A percentile compares a stretch with the other conserved stretches of the same genome.
phyloP scores from a whole-genome alignment of 257 asterid species.

The Gentiana dahurica region DNA sequence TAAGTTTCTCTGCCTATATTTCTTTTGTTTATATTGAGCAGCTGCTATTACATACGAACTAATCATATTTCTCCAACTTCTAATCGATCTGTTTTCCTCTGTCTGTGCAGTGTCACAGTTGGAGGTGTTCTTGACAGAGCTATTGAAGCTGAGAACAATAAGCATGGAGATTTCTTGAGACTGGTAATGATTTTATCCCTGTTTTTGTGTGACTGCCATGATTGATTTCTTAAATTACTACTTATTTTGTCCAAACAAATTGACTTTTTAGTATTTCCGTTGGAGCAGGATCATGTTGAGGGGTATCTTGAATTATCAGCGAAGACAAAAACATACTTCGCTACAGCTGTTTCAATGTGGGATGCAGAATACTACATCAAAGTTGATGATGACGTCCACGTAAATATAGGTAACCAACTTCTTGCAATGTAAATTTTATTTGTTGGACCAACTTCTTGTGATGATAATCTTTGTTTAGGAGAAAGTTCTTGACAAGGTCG shows the following conservation, averaged over 20 bases:
- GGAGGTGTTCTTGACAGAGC: conserved; percentile 91
- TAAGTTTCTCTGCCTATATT: too few species aligned
- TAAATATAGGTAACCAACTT: conserved; percentile 56
- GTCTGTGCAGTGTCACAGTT: conserved; percentile 48
- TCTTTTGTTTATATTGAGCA: too few species aligned
- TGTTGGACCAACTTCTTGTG: neutral
- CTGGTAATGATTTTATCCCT: conserved; percentile 35
- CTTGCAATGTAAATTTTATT: neutral
- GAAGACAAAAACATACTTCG: conserved; percentile 74
- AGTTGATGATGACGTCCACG: conserved; percentile 95
- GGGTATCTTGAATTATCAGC: conserved; percentile 93
- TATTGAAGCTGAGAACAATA: conserved; percentile 72
- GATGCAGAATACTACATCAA: conserved; percentile 91
- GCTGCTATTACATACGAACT: too few species aligned
- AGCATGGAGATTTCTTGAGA: conserved; percentile 89
- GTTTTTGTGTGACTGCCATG: neutral
- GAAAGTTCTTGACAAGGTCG: too few species aligned
- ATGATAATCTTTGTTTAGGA: too few species aligned
- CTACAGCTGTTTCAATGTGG: conserved; percentile 66
- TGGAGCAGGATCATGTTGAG: conserved; percentile 72
- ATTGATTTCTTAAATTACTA: neutral
- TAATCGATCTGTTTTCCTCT: conserved; percentile 1
- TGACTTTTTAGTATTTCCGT: neutral
- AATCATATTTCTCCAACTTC: too few species aligned
- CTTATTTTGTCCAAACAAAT: neutral